Percentiles rank a stretch among this genome's conserved stretches.
phyloP scores from a whole-genome alignment of 805 yeast genomes.

The Candida sphagnicola region DNA sequence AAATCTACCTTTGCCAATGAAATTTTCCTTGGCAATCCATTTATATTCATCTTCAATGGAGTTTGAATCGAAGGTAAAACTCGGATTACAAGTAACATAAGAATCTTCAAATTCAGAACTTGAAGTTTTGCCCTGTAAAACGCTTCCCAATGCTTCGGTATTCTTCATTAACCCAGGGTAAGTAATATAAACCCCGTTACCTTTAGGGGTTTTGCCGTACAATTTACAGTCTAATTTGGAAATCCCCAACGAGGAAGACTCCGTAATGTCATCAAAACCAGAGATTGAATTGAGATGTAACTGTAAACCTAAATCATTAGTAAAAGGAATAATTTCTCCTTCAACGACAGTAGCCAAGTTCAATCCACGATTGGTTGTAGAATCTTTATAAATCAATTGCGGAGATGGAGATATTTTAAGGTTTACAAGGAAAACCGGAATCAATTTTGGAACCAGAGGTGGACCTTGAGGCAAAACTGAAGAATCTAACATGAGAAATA shows the following conservation, averaged over 20 bases:
- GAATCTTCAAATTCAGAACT: constrained; percentile 41
- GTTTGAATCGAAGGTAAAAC: constrained; percentile 38
- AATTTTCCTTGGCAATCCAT: constrained; percentile 49
- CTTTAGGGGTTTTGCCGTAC: constrained; percentile 43
- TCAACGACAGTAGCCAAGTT: constrained; percentile 18
- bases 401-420: constrained; percentile 22
- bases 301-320: constrained; percentile 27
- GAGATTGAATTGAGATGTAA: constrained; percentile 21
- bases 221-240: constrained; percentile 47
- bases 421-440: constrained; percentile 29
- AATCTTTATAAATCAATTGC: constrained; percentile 13
- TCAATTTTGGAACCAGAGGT: constrained; percentile 23
- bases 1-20: constrained; percentile 60
- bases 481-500: background rate
- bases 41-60: constrained; percentile 36
- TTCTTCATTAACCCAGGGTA: constrained; percentile 49
- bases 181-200: constrained; percentile 36
- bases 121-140: constrained; percentile 25
- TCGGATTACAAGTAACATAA: constrained; percentile 48
- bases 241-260: constrained; percentile 20
- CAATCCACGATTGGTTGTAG: constrained; percentile 15
- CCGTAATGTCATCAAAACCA: constrained; percentile 50
- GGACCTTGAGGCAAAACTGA: constrained; percentile 3
- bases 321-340: constrained; percentile 28
- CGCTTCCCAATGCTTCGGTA: constrained; percentile 26